These are phyloP conservation scores for Clavispora fructus DNA, from an alignment of 805 yeast species.

Conservation along the genomic window DNA sequence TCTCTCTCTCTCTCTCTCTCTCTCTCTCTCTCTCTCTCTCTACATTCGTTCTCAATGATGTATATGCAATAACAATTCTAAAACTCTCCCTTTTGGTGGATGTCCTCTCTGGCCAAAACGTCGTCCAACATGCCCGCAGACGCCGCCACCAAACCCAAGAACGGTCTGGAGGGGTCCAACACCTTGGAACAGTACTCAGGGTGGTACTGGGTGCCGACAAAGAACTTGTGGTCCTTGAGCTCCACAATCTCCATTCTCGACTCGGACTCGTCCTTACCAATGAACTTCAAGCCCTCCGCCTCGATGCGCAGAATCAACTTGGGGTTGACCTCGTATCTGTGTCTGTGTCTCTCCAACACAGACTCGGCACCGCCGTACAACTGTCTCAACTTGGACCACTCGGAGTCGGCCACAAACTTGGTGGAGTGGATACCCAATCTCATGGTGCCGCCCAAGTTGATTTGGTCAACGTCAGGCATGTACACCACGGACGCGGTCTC, in stretches of 20 bases:
- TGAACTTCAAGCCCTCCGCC: constrained; percentile 73
- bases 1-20: no score
- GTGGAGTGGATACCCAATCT: constrained; percentile 94
- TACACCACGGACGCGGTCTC: constrained; percentile 76
- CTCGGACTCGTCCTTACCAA: constrained; percentile 88
- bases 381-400: constrained; percentile 65
- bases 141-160: constrained; percentile 94
- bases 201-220: constrained; percentile 94
- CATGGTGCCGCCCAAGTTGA: constrained; percentile 98
- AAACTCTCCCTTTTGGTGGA: constrained; percentile 41
- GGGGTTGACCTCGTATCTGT: constrained; percentile 96
- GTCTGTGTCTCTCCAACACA: constrained; percentile 94
- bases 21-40: no score
- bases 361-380: constrained; percentile 67
- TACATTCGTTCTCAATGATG: neutral
- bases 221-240: constrained; percentile 81
- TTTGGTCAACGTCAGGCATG: constrained; percentile 98
- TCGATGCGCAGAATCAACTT: constrained; percentile 67
- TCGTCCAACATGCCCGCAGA: constrained; percentile 76
- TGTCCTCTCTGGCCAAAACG: constrained; percentile 45
- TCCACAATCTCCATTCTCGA: constrained; percentile 94
- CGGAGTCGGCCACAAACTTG: constrained; percentile 62
- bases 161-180: constrained; percentile 92
- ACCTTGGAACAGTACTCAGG: constrained; percentile 98
- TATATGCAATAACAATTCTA: constrained; percentile 7